Conservation (phyloP, 163 green algal species). For the Prototheca wickerhamii region DNA sequence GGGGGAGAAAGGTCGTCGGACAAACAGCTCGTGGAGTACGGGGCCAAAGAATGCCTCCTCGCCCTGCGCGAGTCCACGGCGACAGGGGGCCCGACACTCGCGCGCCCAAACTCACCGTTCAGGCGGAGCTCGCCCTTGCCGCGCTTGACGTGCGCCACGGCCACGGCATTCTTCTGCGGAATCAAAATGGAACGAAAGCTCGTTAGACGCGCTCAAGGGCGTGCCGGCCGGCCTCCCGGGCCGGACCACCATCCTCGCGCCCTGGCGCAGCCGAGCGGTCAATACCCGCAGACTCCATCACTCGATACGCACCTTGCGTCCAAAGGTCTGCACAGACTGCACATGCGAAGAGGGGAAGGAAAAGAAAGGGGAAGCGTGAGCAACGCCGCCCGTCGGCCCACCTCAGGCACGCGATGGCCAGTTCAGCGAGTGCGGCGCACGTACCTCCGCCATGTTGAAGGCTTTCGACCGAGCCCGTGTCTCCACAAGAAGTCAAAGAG, state of each 20-base stretch:
- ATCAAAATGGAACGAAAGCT: background rate
- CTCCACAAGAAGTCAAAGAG: constrained; percentile 7
- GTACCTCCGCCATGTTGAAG: constrained; percentile 19
- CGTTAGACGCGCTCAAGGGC: background rate
- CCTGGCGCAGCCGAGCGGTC: background rate
- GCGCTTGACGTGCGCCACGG: constrained; percentile 88
- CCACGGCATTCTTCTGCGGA: constrained; percentile 92
- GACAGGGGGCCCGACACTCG: background rate
- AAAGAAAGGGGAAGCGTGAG: background rate
- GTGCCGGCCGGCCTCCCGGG: too few species aligned
- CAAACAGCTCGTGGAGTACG: background rate
- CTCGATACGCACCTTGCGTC: constrained; percentile 61
- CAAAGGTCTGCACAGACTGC: constrained; percentile 87
- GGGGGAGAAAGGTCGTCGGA: background rate
- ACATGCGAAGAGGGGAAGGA: constrained; percentile 6
- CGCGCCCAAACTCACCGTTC: constrained; percentile 68
- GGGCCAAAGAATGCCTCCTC: background rate
- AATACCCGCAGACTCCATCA: background rate
- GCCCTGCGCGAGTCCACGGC: background rate
- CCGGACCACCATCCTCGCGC: too few species aligned
- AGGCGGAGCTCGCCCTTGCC: constrained; percentile 91
- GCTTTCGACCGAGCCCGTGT: background rate
- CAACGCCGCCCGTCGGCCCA: background rate
- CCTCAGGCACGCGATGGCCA: background rate
- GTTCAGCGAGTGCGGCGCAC: background rate